Percentiles rank a stretch among this genome's conserved stretches.
Conservation (phyloP, 164 flowering plant species). For the Liquidambar formosana region DNA sequence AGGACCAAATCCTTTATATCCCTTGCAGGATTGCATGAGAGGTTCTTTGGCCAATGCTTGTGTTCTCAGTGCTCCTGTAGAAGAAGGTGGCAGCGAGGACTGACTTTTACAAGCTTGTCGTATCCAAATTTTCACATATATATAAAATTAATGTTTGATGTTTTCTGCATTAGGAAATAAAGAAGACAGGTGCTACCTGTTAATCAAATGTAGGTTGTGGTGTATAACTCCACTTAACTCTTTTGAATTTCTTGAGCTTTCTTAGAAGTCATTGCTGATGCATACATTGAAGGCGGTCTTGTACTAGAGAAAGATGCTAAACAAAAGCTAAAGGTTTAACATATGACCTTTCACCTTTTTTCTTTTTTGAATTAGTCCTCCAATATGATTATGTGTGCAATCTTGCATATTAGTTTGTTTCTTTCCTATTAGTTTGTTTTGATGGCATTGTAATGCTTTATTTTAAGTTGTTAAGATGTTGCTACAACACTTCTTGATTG, state of each 20-base stretch:
- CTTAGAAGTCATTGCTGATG: constrained; percentile 80
- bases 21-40: constrained; percentile 79
- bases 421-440: neutral
- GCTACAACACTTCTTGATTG: neutral
- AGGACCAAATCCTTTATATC: too few species aligned
- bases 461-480: neutral
- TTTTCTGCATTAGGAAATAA: neutral
- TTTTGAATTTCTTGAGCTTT: constrained; percentile 45
- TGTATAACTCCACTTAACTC: neutral
- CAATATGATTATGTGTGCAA: neutral
- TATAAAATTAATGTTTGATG: neutral
- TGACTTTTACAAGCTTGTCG: constrained; percentile 85
- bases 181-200: neutral
- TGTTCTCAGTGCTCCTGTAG: constrained; percentile 81
- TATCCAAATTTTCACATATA: constrained; percentile 49
- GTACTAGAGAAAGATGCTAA: constrained; percentile 75
- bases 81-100: constrained; percentile 72
- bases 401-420: neutral
- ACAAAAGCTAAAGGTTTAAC: constrained; percentile 63
- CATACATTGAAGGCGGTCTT: constrained; percentile 85
- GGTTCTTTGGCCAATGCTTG: constrained; percentile 77
- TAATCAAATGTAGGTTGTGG: neutral
- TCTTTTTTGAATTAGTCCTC: neutral
- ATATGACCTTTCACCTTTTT: neutral
- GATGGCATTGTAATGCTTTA: neutral